Percentiles rank a stretch among this genome's conserved stretches.
Conservation (phyloP, 305 asterid species). For the Salvia sclarea region DNA sequence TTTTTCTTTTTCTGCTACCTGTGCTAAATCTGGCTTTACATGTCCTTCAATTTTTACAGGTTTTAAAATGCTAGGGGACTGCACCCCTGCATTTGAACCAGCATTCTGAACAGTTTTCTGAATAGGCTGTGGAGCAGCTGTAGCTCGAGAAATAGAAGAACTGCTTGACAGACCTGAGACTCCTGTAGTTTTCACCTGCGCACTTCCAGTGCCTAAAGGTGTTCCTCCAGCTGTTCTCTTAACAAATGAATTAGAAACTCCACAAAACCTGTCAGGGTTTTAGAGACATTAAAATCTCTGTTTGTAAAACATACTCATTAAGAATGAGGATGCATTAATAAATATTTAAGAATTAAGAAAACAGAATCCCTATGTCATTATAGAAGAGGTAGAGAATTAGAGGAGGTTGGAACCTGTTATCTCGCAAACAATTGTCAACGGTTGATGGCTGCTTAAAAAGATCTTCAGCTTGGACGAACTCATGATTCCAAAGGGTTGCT, state of each 20-base stretch:
- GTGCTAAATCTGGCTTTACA: constrained; percentile 38
- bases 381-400: constrained; percentile 14
- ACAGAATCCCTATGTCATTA: neutral
- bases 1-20: constrained; percentile 55
- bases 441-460: constrained; percentile 65
- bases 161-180: constrained; percentile 45
- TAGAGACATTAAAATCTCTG: constrained; percentile 1
- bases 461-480: constrained; percentile 83
- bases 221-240: constrained; percentile 54
- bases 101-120: constrained; percentile 48
- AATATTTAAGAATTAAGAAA: neutral
- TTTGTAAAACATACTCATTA: neutral
- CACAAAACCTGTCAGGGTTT: constrained; percentile 60
- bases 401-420: constrained; percentile 61
- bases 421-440: constrained; percentile 71
- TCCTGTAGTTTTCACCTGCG: constrained; percentile 50
- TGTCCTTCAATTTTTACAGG: constrained; percentile 48
- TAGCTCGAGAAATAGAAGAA: constrained; percentile 37
- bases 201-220: constrained; percentile 38
- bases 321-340: constrained; percentile 20
- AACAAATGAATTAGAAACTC: constrained; percentile 74
- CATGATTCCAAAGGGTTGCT: constrained; percentile 90
- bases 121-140: constrained; percentile 40
- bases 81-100: constrained; percentile 41
- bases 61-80: constrained; percentile 39